Evolutionary conservation across 257 asterid genomes (phyloP).

Genomic region (Nicotiana obtusifolia): DNA sequence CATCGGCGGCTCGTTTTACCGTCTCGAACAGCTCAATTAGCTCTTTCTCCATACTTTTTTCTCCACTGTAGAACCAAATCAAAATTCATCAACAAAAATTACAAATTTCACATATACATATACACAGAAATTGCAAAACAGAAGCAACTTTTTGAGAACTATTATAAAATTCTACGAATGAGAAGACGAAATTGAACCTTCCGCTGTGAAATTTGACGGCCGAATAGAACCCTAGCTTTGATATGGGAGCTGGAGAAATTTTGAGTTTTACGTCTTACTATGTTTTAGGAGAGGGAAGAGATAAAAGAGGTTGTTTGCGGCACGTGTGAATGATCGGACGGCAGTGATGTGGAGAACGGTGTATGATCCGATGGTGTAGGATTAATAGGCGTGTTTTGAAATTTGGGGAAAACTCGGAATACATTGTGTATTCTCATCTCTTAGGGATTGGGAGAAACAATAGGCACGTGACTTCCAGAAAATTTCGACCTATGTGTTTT

Average conservation of each 20-base stretch:
- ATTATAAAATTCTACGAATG: background rate
- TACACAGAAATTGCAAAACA: background rate
- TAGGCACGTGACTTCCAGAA: background rate
- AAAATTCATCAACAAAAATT: background rate
- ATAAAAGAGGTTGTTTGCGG: background rate
- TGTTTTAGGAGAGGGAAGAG: background rate
- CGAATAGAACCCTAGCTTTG: background rate
- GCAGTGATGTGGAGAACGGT: background rate
- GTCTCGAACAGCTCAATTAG: conserved; percentile 62
- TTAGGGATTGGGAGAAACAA: background rate
- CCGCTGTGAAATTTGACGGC: background rate
- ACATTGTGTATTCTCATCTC: background rate
- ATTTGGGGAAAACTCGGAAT: background rate
- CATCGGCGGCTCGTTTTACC: conserved; percentile 77
- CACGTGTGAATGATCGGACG: conserved; percentile 1
- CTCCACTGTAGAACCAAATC: background rate
- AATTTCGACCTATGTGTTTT: too few relatives aligned
- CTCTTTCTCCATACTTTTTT: conserved; percentile 68
- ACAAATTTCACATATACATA: background rate
- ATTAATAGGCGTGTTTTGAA: background rate
- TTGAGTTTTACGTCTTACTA: background rate
- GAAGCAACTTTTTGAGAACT: background rate
- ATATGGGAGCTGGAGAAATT: background rate
- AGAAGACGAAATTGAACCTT: background rate
- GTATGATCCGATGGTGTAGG: background rate